Base-by-base conservation (phyloP, 2,329 filamentous ascomycete species). In the Talaromyces piceae region DNA sequence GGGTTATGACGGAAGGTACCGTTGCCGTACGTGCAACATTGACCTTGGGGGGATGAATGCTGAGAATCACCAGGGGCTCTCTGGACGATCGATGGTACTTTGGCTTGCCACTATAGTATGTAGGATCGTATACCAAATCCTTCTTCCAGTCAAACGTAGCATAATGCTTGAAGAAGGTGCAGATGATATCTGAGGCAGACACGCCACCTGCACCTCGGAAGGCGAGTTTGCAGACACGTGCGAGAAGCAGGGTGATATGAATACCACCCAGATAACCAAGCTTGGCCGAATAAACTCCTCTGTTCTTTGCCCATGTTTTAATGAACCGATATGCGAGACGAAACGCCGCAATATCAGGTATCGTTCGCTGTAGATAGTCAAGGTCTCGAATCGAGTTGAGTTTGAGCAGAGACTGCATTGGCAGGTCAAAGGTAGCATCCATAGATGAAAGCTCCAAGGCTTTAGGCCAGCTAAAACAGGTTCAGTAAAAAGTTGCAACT, bases 231-330 rank as follows among this genome's bases (percentile, higher is more conserved):
- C 76, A 77, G 0, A 87, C 67, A 13, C 78, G 76, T 0, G 79
- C 74, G 7, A 87, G 69, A 60, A 87, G 71, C 20, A 85, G 66
- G 0, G 80, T 77, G 48, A 87, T 78, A 57, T 86, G 82, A 18
- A 85, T 79, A 3, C 82, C 83, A 5, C 81, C 77, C 0, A 87
- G 70, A 54, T 81, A 83, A 0, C 84, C 84, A 57, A 86, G 86
- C 45, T 76, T 80, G 1, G 81, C 76, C 0, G 80, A 77, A 62
- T 86, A 87, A 13, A 87, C 71, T 1, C 84, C 84, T 5, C 80
- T 75, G 9, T 73, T 67, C 50, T 74, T 73, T 1, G 83, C 80
- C 83, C 83, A 87, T 1, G 75, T 69, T 59, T 79, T 82, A 60
- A 87, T 74, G 50, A 77, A 72, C 1, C 79, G 74, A 58, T 84